Evolutionary conservation across 805 yeast species (phyloP).

Genomic region (Barnettozyma salicaria): DNA sequence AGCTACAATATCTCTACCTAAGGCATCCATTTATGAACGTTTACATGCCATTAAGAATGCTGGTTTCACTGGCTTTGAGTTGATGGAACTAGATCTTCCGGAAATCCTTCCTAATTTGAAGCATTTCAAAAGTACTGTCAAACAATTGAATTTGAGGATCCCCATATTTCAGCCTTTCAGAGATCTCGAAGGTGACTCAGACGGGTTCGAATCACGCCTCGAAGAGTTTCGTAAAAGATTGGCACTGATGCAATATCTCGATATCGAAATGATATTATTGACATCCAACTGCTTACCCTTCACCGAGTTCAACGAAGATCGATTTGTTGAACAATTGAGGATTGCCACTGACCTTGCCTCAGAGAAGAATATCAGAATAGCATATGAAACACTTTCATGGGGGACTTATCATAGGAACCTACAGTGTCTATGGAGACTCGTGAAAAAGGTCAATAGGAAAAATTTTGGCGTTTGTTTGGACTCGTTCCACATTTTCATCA

Average conservation of each 20-base stretch:
- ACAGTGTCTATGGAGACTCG: constrained; percentile 17
- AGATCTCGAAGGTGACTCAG: constrained; percentile 8
- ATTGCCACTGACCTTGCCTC: constrained; percentile 5
- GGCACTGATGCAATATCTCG: constrained; percentile 2
- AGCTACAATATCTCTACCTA: constrained; percentile 9
- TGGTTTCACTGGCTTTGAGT: constrained; percentile 7
- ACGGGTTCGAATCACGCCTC: constrained; percentile 1
- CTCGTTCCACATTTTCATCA: constrained; percentile 26
- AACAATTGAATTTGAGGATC: constrained; percentile 1
- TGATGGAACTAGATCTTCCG: constrained; percentile 6
- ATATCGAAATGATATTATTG: constrained; percentile 4
- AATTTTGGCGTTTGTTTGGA: constrained; percentile 29
- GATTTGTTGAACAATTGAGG: constrained; percentile 3
- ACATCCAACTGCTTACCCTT: constrained; percentile 5
- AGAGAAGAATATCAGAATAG: constrained; percentile 19
- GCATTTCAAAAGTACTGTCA: constrained; percentile 1
- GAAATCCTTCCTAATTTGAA: constrained; percentile 2
- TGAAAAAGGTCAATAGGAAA: constrained; percentile 18
- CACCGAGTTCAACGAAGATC: not conserved
- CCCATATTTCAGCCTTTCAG: constrained; percentile 12
- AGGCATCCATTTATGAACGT: constrained; percentile 3
- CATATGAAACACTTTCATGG: constrained; percentile 28
- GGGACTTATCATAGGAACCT: constrained; percentile 21
- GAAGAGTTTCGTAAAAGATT: constrained; percentile 1
- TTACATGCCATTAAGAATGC: constrained; percentile 4